phyloP scores from a whole-genome alignment of 2,329 filamentous ascomycete genomes.

The Penicillium nordicum region DNA sequence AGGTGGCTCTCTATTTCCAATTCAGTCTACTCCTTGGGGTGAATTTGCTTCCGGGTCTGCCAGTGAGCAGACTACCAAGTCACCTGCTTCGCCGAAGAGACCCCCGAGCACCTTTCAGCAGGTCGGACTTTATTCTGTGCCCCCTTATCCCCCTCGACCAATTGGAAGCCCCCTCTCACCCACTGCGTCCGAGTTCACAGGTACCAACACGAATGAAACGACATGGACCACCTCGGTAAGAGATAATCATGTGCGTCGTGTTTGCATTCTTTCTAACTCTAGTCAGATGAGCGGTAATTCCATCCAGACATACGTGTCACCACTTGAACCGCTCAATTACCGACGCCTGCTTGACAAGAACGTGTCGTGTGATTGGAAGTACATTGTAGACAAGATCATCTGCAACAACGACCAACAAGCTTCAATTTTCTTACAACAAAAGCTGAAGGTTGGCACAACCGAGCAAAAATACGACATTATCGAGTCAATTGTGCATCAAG shows the following conservation, averaged over 20 bases:
- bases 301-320: slow-evolving; percentile 74
- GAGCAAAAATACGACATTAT: slow-evolving; percentile 98
- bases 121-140: slow-evolving; percentile 35
- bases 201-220: slow-evolving; percentile 31
- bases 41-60: slow-evolving; percentile 28
- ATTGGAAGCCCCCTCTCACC: slow-evolving; percentile 67
- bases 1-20: slow-evolving; percentile 32
- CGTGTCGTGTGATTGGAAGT: slow-evolving; percentile 98
- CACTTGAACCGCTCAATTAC: slow-evolving; percentile 92
- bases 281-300: slow-evolving; percentile 45
- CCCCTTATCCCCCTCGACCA: slow-evolving; percentile 53
- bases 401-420: slow-evolving; percentile 99
- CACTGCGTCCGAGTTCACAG: slow-evolving; percentile 70
- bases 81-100: slow-evolving; percentile 27
- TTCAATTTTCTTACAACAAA: slow-evolving; percentile 97
- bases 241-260: slow-evolving; percentile 29
- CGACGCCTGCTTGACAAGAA: slow-evolving; percentile 91
- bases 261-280: slow-evolving; percentile 22
- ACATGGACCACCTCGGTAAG: slow-evolving; percentile 51
- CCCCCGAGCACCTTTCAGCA: slow-evolving; percentile 34
- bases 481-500: slow-evolving; percentile 90
- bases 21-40: slow-evolving; percentile 34
- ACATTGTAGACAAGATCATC: slow-evolving; percentile 99
- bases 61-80: slow-evolving; percentile 25
- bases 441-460: slow-evolving; percentile 90